A percentile compares a stretch with the other conserved stretches of the same genome.
These are phyloP conservation scores for Ophiostoma montium DNA, from an alignment of 2,329 filamentous ascomycete genomes.

Conservation along the genomic window DNA sequence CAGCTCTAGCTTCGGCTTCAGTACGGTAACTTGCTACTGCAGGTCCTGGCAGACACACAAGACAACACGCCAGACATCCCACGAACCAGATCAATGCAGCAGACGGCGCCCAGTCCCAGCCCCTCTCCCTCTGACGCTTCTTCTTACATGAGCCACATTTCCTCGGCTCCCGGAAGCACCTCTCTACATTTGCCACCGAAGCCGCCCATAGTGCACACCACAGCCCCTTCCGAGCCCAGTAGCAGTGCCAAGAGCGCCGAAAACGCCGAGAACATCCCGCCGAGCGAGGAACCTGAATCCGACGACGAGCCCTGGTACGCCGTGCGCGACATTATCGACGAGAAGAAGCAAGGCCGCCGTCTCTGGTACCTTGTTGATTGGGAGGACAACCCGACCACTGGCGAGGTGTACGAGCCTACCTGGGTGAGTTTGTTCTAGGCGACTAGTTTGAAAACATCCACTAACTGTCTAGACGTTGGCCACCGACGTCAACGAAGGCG, in stretches of 20 bases:
- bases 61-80: not conserved
- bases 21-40: too few relatives aligned
- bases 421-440: slow-evolving; percentile 37
- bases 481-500: slow-evolving; percentile 17
- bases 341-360: slow-evolving; percentile 19
- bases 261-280: too few relatives aligned
- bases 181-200: not conserved
- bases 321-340: slow-evolving; percentile 24
- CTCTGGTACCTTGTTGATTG: slow-evolving; percentile 41
- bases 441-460: not conserved
- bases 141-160: not conserved
- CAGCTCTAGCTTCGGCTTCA: too few relatives aligned
- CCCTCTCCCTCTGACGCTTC: not conserved
- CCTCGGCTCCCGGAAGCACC: not conserved
- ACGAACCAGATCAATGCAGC: not conserved
- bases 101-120: not conserved
- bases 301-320: slow-evolving; percentile 14
- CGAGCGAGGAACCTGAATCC: too few relatives aligned
- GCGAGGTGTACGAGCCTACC: slow-evolving; percentile 30
- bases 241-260: too few relatives aligned
- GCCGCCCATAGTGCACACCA: too few relatives aligned
- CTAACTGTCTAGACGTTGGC: slow-evolving; percentile 5
- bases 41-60: not conserved
- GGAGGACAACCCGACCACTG: slow-evolving; percentile 36
- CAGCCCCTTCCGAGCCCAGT: too few relatives aligned